Evolutionary conservation across 352 stramenopile species (phyloP), one percentile per base, ranked within the genome.

Genomic region (Heterotrichella gracilis): DNA sequence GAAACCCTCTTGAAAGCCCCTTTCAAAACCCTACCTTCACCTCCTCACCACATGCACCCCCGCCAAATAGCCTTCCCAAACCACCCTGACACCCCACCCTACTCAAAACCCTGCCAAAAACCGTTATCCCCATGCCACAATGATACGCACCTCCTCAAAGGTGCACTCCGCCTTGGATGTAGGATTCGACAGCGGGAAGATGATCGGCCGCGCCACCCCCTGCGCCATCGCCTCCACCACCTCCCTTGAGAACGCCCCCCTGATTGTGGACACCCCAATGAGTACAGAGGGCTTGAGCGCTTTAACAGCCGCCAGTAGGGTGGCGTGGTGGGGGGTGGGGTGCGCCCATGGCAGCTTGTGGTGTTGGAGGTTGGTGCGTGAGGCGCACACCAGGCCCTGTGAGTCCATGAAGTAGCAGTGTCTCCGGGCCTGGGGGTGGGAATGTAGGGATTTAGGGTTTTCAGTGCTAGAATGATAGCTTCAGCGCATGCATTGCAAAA

Each of bases 181-280:
- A 39, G 90, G 90, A 75, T 96, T 96, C 22, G 84, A 94, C 17
- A 96, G 78, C 68, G 90, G 85, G 73, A 96, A 95, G 66, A 96
- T 88, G 73, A 96, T 94, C 0, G 90, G 90, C 66, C 82, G 78
- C 39, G 86, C 79, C 22, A 77, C 79, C 70, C 86, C 79, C 73
- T 83, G 83, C 22, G 84, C 79, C 86, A 95, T 95, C 68, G 82
- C 80, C 70, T 88, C 74, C 70, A 87, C 84, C 21, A 94, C 78
- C 64, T 80, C 73, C 75, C 84, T 74, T 63, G 76, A 89, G 77
- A 95, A 95, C 20, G 84, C 77, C 72, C 88, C 85, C 63, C 84
- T 71, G 25, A 92, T 84, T 23, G 84, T 91, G 75, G 82, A 91
- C 63, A 78, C 71, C 17, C 90, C 90, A 69, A 96, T 84, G 19